Evolutionary conservation across 2,329 filamentous ascomycete genomes (phyloP), one percentile per base, ranked within the genome.

Genomic region (Gliomastix tumulicola): DNA sequence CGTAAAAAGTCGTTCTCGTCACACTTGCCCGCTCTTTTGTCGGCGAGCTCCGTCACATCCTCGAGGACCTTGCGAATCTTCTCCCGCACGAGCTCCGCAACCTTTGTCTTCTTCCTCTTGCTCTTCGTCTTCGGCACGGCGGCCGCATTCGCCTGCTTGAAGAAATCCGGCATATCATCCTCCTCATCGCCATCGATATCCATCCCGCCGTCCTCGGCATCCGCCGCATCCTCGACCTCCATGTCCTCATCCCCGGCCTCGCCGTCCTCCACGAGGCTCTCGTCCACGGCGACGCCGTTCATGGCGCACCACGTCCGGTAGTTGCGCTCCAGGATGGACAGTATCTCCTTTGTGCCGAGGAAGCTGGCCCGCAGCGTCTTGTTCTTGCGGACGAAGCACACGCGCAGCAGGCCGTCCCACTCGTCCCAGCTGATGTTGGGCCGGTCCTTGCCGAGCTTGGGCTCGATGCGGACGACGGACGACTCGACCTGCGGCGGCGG

Each of bases 371-470:
- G 73, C 37, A 97, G 66, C 2, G 88, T 95, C 60, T 89, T 88
- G 63, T 97, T 97, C 66, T 94, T 92, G 48, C 92, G 71, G 43
- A 73, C 74, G 48, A 69, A 65, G 47, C 59, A 63, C 49, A 95
- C 95, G 42, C 81, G 71, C 43, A 97, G 62, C 55, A 97, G 70
- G 9, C 90, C 89, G 54, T 97, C 90, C 82, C 89, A 96, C 60
- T 97, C 92, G 36, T 94, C 88, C 62, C 90, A 97, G 55, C 80
- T 86, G 45, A 97, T 89, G 48, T 88, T 82, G 36, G 90, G 90
- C 25, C 88, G 69, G 45, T 81, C 76, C 33, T 64, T 68, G 10
- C 88, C 88, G 25, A 76, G 73, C 66, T 96, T 94, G 17, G 88
- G 88, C 54, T 90, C 86, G 47, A 96, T 84, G 41, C 89, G 76